These are phyloP conservation scores for Schizosaccharomyces osmophilus DNA, from an alignment of 805 yeast species.

Conservation along the genomic window DNA sequence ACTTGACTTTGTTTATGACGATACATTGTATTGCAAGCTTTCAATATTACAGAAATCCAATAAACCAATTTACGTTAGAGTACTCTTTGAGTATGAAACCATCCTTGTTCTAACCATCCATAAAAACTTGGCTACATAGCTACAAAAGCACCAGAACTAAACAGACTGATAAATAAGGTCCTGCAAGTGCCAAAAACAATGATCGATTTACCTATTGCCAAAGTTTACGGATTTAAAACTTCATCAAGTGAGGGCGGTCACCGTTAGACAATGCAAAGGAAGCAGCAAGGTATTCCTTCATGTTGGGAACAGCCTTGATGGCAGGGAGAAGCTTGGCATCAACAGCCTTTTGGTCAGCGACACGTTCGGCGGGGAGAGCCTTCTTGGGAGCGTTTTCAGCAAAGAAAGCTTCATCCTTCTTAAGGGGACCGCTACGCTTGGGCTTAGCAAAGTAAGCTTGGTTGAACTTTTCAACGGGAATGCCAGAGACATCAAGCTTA, in stretches of 20 bases:
- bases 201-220: background rate
- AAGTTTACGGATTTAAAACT: constrained; percentile 31
- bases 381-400: constrained; percentile 52
- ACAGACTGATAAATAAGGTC: background rate
- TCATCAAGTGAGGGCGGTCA: constrained; percentile 93
- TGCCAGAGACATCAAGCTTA: constrained; percentile 43
- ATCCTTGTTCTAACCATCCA: background rate
- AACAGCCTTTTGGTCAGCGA: constrained; percentile 86
- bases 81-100: too few relatives aligned
- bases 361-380: constrained; percentile 77
- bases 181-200: background rate
- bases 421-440: constrained; percentile 55
- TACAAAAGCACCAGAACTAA: background rate
- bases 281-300: constrained; percentile 87
- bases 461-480: constrained; percentile 74
- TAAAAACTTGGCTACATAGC: background rate
- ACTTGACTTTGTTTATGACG: too few relatives aligned
- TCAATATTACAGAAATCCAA: too few relatives aligned
- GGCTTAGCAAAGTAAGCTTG: constrained; percentile 93
- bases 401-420: constrained; percentile 71
- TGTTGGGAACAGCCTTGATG: constrained; percentile 91
- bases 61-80: too few relatives aligned
- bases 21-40: too few relatives aligned
- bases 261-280: constrained; percentile 93
- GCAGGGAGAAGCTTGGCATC: constrained; percentile 80